These are phyloP conservation scores for Coniella vitis DNA, from an alignment of 2,329 filamentous ascomycete genomes.

Conservation along the genomic window DNA sequence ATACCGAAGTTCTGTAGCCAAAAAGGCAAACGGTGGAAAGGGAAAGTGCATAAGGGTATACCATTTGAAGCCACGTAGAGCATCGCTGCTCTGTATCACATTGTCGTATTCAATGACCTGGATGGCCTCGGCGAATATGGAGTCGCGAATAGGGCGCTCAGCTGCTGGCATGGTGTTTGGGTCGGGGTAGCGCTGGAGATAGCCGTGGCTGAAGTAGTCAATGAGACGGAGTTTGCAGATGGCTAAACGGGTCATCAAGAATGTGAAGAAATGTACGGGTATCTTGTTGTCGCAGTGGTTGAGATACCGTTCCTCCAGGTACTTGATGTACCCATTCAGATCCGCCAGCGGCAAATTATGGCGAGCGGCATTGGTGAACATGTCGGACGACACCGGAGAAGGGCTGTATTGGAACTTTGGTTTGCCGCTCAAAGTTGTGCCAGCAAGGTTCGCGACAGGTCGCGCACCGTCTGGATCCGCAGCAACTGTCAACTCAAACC, in stretches of 20 bases:
- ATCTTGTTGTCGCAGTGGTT: constrained; percentile 51
- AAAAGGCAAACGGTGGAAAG: constrained; percentile 54
- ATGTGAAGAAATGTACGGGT: constrained; percentile 51
- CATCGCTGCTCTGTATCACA: constrained; percentile 43
- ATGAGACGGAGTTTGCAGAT: constrained; percentile 52
- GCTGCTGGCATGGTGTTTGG: constrained; percentile 29
- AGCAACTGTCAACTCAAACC: constrained; percentile 50
- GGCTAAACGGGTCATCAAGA: constrained; percentile 49
- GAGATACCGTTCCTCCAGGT: constrained; percentile 51
- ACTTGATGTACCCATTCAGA: constrained; percentile 45
- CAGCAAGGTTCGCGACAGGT: constrained; percentile 6
- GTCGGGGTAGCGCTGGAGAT: constrained; percentile 27
- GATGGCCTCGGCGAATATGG: constrained; percentile 47
- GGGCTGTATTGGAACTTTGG: constrained; percentile 26
- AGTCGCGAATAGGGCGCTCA: constrained; percentile 37
- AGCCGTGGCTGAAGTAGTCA: constrained; percentile 43
- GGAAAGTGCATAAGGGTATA: constrained; percentile 54
- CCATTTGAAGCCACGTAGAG: constrained; percentile 48
- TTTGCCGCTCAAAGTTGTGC: constrained; percentile 2
- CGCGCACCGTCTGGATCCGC: constrained; percentile 38
- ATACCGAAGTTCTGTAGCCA: constrained; percentile 48
- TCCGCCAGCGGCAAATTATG: constrained; percentile 42
- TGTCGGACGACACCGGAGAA: constrained; percentile 34
- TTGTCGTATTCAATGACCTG: constrained; percentile 55
- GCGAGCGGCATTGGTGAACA: constrained; percentile 42